phyloP scores from a whole-genome alignment of 2,329 filamentous ascomycete genomes.

The Amylocarpus encephaloides region DNA sequence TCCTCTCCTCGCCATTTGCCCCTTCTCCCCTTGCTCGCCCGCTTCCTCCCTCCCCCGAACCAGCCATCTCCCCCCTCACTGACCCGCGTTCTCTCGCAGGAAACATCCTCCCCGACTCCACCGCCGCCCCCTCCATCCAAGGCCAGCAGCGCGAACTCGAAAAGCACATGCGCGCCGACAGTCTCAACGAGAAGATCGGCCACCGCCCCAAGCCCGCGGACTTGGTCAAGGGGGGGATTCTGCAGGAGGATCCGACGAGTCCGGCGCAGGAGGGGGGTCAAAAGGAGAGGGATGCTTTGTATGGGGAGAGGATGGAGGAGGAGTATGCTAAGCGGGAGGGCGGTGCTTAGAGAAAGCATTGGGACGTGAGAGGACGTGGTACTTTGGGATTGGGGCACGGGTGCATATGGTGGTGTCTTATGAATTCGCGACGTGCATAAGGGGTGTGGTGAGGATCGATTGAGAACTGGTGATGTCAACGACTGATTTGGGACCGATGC shows the following conservation, averaged over 20 bases:
- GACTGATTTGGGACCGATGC: neutral
- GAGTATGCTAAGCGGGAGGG: constrained; percentile 59
- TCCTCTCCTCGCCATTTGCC: neutral
- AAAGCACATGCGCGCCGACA: constrained; percentile 81
- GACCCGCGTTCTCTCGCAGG: constrained; percentile 41
- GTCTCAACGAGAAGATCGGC: constrained; percentile 79
- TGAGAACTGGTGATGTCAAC: neutral
- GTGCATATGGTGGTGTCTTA: constrained; percentile 7
- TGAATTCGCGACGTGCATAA: too few relatives aligned
- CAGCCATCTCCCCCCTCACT: constrained; percentile 33
- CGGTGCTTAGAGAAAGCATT: constrained; percentile 40
- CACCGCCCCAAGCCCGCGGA: constrained; percentile 70
- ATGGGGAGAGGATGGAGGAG: constrained; percentile 56
- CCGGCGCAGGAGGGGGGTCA: constrained; percentile 31
- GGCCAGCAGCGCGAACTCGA: constrained; percentile 79
- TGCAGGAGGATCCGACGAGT: constrained; percentile 61
- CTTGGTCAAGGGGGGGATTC: constrained; percentile 71
- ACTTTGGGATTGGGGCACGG: constrained; percentile 3
- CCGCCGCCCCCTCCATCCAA: constrained; percentile 69
- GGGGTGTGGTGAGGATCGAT: neutral
- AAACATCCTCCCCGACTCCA: constrained; percentile 79
- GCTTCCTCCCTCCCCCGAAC: neutral
- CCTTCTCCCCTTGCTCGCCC: too few relatives aligned
- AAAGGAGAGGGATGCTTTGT: constrained; percentile 34
- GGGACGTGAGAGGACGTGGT: neutral